phyloP scores from a whole-genome alignment of 2,329 filamentous ascomycete genomes.

The Madurella fahalii region DNA sequence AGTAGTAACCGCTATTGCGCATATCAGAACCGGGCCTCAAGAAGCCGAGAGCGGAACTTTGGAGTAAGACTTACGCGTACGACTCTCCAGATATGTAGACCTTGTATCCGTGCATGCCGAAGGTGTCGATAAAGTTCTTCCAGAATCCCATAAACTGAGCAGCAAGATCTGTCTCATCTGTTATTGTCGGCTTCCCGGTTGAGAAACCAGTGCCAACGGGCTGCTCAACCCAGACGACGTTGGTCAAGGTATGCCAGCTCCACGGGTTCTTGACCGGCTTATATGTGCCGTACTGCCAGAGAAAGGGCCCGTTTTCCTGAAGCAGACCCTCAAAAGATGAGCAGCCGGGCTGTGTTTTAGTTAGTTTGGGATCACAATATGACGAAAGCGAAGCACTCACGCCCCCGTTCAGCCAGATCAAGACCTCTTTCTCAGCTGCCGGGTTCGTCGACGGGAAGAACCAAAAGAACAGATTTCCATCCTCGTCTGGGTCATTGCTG shows the following conservation, averaged over 20 bases:
- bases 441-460: slow-evolving; percentile 58
- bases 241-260: slow-evolving; percentile 71
- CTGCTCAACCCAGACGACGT: slow-evolving; percentile 73
- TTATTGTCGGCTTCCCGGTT: slow-evolving; percentile 59
- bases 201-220: slow-evolving; percentile 66
- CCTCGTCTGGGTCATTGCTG: slow-evolving; percentile 40
- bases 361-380: slow-evolving; percentile 1
- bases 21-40: background rate
- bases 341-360: slow-evolving; percentile 45
- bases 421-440: slow-evolving; percentile 51
- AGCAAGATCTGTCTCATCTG: slow-evolving; percentile 63
- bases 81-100: slow-evolving; percentile 72
- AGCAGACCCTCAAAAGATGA: slow-evolving; percentile 64
- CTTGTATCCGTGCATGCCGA: slow-evolving; percentile 62
- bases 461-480: slow-evolving; percentile 58
- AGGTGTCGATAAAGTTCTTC: slow-evolving; percentile 71
- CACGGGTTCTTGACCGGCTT: slow-evolving; percentile 63
- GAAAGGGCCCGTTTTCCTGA: slow-evolving; percentile 72
- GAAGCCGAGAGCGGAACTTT: background rate
- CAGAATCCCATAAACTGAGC: slow-evolving; percentile 73
- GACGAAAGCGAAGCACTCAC: slow-evolving; percentile 28
- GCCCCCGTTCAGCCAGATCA: slow-evolving; percentile 59
- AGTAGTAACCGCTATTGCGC: slow-evolving; percentile 49
- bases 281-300: slow-evolving; percentile 67
- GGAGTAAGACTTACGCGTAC: slow-evolving; percentile 47